A percentile compares a stretch with the other conserved stretches of the same genome.
Evolutionary conservation across 2,329 filamentous ascomycete genomes (phyloP).

Genomic region (Parafenestella ontariensis): DNA sequence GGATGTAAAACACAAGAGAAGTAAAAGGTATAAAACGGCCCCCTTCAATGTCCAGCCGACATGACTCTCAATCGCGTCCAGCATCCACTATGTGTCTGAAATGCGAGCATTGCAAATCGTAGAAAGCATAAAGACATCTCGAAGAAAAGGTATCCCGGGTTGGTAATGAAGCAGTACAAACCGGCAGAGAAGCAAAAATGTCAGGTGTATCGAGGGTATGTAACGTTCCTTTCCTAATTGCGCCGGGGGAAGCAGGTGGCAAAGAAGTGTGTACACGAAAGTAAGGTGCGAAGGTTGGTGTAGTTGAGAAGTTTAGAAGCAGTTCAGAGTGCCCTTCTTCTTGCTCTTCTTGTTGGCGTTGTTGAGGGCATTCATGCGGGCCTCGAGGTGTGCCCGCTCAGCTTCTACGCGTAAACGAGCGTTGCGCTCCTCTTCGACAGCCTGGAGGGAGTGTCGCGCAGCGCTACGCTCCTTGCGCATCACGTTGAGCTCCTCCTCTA

Average conservation of each 20-base stretch:
- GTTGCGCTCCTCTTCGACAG: slow-evolving; percentile 94
- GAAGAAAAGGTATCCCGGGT: slow-evolving; percentile 16
- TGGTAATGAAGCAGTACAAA: slow-evolving; percentile 2
- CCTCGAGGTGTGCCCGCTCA: slow-evolving; percentile 86
- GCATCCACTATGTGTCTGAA: slow-evolving; percentile 15
- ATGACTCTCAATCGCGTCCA: slow-evolving; percentile 10
- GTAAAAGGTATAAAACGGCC: slow-evolving; percentile 6
- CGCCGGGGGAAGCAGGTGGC: slow-evolving; percentile 30
- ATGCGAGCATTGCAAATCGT: slow-evolving; percentile 29
- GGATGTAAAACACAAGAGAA: not conserved
- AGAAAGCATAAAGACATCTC: slow-evolving; percentile 33
- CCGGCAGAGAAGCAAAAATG: slow-evolving; percentile 5
- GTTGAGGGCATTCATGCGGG: slow-evolving; percentile 78
- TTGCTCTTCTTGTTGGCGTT: slow-evolving; percentile 91
- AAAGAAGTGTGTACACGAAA: slow-evolving; percentile 27
- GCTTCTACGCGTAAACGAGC: slow-evolving; percentile 90
- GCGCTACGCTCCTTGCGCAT: slow-evolving; percentile 66
- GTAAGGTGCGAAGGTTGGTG: slow-evolving; percentile 12
- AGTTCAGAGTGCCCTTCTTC: slow-evolving; percentile 94
- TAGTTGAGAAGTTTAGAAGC: slow-evolving; percentile 70
- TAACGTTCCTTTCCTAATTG: slow-evolving; percentile 31
- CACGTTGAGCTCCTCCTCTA: slow-evolving; percentile 75
- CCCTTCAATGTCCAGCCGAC: slow-evolving; percentile 7
- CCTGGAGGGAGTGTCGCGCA: slow-evolving; percentile 74
- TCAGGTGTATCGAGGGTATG: slow-evolving; percentile 34